Evolutionary conservation across 768 basidiomycete species (phyloP).

Genomic region (Tricholomella constricta): DNA sequence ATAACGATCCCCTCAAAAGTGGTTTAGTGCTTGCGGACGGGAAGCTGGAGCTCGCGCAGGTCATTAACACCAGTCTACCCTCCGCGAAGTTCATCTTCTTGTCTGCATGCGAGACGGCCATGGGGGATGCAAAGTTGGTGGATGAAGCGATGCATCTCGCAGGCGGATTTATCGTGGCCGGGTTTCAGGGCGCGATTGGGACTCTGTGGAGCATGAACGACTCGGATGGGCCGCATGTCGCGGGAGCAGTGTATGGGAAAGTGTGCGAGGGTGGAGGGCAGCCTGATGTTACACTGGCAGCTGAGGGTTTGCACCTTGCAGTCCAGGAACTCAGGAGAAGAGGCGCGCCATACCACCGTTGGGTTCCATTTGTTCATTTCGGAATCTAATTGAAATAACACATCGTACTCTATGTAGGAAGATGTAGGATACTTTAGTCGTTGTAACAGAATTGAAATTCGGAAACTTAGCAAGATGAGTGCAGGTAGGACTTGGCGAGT

Average conservation of each 20-base stretch:
- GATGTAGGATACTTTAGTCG: too few relatives aligned
- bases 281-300: conserved; percentile 9
- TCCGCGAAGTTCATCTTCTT: conserved; percentile 37
- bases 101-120: conserved; percentile 29
- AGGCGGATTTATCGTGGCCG: conserved; percentile 27
- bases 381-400: conserved; percentile 4
- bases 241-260: conserved; percentile 10
- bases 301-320: conserved; percentile 16
- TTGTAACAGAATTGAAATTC: too few relatives aligned
- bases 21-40: conserved; percentile 19
- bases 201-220: conserved; percentile 24
- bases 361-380: conserved; percentile 22
- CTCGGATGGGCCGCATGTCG: conserved; percentile 17
- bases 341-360: conserved; percentile 2
- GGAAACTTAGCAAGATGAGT: too few relatives aligned
- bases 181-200: conserved; percentile 24
- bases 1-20: conserved; percentile 16
- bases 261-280: conserved; percentile 7
- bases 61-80: conserved; percentile 20
- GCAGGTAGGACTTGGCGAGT: too few relatives aligned
- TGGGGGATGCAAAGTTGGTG: conserved; percentile 14
- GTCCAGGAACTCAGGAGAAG: conserved; percentile 7
- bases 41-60: conserved; percentile 21
- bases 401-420: too few relatives aligned
- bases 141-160: conserved; percentile 37